phyloP scores from a whole-genome alignment of 169 alveolate genomes.

The Plasmodium adleri region DNA sequence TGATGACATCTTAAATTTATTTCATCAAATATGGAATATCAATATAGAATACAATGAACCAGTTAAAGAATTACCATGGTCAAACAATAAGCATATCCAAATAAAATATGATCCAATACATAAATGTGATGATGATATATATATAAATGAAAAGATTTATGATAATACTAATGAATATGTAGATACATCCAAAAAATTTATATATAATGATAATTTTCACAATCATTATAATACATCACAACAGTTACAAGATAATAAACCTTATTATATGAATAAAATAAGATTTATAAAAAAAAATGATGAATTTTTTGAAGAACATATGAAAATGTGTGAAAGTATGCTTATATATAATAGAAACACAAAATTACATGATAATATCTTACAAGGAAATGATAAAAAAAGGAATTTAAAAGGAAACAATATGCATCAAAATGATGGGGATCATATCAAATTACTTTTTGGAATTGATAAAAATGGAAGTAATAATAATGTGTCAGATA shows the following conservation, averaged over 20 bases:
- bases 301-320: slow-evolving; percentile 1
- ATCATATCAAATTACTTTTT: neutral
- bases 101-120: neutral
- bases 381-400: too few relatives aligned
- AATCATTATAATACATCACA: too few relatives aligned
- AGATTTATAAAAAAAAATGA: neutral
- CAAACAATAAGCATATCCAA: neutral
- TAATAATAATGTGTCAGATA: neutral
- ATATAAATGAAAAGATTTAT: neutral
- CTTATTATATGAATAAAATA: neutral
- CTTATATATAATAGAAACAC: slow-evolving; percentile 1
- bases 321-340: neutral
- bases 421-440: neutral
- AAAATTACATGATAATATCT: neutral
- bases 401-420: too few relatives aligned
- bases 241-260: neutral
- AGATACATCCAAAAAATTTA: too few relatives aligned
- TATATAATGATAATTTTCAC: too few relatives aligned
- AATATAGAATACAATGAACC: neutral
- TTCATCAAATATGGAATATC: neutral
- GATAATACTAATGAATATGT: too few relatives aligned
- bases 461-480: neutral
- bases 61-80: neutral
- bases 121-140: neutral
- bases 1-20: neutral